A percentile compares a stretch with the other conserved stretches of the same genome.
Evolutionary conservation across 129 eudicot genomes (phyloP).

Genomic region (Helichrysum umbraculigerum): DNA sequence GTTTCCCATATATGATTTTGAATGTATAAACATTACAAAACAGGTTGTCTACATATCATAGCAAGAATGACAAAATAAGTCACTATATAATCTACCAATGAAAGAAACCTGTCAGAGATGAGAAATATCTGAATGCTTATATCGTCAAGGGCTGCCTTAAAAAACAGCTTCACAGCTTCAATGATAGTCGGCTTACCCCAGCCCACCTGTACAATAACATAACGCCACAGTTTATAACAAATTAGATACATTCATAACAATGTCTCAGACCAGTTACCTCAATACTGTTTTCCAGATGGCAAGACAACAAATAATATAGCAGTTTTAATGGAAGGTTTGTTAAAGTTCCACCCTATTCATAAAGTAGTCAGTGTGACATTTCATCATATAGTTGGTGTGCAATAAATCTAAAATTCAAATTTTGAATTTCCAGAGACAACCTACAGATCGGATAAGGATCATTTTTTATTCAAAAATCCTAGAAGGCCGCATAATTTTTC

Average conservation of each 20-base stretch:
- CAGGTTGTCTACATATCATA: background rate
- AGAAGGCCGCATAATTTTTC: no score
- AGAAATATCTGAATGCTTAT: slow-evolving; percentile 52
- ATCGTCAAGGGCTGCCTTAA: slow-evolving; percentile 53
- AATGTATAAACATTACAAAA: background rate
- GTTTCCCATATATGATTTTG: background rate
- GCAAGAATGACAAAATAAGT: background rate
- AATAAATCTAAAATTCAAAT: no score
- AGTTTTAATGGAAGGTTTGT: no score
- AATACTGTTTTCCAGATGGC: slow-evolving; percentile 37
- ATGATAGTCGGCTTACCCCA: slow-evolving; percentile 64
- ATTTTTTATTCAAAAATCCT: no score
- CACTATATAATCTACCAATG: background rate
- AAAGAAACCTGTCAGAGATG: slow-evolving; percentile 61
- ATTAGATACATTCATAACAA: background rate
- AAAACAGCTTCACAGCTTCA: slow-evolving; percentile 56
- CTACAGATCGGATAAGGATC: no score
- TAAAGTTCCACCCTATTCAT: no score
- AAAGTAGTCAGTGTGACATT: no score
- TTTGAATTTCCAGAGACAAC: no score
- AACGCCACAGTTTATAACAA: background rate
- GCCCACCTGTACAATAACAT: slow-evolving; percentile 39
- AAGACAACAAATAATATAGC: no score
- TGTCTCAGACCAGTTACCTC: slow-evolving; percentile 34
- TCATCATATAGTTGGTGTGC: no score